phyloP scores from a whole-genome alignment of 2,329 filamentous ascomycete species.

The Stachybotrys echinatus region DNA sequence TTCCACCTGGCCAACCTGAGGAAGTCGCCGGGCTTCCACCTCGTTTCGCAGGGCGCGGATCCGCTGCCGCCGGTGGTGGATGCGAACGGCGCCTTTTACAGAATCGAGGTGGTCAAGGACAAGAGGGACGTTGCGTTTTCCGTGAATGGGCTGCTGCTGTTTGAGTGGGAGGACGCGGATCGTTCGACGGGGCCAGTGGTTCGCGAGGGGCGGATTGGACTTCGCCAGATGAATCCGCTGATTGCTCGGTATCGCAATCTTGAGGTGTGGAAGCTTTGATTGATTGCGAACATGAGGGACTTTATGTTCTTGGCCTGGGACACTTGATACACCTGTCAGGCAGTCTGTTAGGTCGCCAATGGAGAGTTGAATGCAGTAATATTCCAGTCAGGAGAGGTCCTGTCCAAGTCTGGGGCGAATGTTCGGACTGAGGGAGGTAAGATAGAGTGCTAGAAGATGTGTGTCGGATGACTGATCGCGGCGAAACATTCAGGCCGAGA shows the following conservation, averaged over 20 bases:
- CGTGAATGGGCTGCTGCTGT: constrained; percentile 11
- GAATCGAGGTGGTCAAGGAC: constrained; percentile 14
- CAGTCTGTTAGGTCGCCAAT: too few species aligned
- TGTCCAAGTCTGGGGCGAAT: too few species aligned
- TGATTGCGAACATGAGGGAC: background rate
- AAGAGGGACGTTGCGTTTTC: constrained; percentile 11
- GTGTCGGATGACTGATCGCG: too few species aligned
- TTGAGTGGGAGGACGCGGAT: background rate
- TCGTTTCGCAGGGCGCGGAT: constrained; percentile 15
- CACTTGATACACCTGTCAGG: background rate
- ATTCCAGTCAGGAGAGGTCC: too few species aligned
- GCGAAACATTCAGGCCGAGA: too few species aligned
- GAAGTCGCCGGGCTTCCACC: constrained; percentile 15
- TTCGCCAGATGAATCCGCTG: background rate
- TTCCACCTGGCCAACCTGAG: constrained; percentile 15
- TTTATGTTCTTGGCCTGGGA: too few species aligned
- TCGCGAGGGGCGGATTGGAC: background rate
- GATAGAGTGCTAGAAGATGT: too few species aligned
- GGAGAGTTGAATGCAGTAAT: too few species aligned
- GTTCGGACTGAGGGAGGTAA: too few species aligned
- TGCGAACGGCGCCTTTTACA: constrained; percentile 13
- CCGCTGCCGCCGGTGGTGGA: constrained; percentile 14
- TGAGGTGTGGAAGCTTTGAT: background rate
- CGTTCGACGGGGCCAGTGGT: background rate
- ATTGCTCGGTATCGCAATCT: background rate